A percentile compares a stretch with the other conserved stretches of the same genome.
These are phyloP conservation scores for Lepidium aucheri DNA, from an alignment of 345 rosid genomes.

Conservation along the genomic window DNA sequence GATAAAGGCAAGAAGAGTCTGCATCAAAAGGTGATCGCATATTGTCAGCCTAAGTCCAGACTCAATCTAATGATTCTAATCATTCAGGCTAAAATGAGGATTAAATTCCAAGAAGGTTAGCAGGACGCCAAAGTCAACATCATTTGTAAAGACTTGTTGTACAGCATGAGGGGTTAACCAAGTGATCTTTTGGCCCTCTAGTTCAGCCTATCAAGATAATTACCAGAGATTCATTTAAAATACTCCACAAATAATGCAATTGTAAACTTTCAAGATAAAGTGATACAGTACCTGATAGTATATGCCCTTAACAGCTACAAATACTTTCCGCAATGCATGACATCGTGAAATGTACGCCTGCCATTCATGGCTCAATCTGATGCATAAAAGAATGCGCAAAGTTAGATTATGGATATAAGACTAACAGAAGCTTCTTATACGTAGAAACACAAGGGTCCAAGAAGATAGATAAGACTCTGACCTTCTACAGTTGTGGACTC, in stretches of 20 bases:
- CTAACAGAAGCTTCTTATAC: neutral
- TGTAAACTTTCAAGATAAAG: neutral
- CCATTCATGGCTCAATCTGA: constrained; percentile 93
- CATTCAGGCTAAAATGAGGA: neutral
- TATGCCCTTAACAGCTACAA: constrained; percentile 90
- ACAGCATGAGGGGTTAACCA: constrained; percentile 91
- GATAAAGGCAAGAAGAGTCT: constrained; percentile 79
- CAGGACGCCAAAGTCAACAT: constrained; percentile 79
- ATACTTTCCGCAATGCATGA: constrained; percentile 78
- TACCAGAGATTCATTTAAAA: neutral
- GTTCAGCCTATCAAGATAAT: constrained; percentile 58
- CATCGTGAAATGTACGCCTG: constrained; percentile 77
- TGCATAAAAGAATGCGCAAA: neutral
- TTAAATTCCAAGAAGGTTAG: constrained; percentile 77
- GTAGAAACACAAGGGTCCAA: neutral
- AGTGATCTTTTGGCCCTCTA: constrained; percentile 91
- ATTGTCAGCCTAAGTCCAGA: neutral
- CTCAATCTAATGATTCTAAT: neutral
- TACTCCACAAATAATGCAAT: neutral
- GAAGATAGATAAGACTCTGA: constrained; percentile 13
- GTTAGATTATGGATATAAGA: neutral
- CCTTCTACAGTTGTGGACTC: constrained; percentile 84
- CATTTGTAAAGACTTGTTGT: constrained; percentile 93
- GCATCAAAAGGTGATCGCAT: constrained; percentile 31
- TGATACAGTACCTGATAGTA: constrained; percentile 67